Evolutionary conservation across 805 yeast species (phyloP), one percentile per base, ranked within the genome.

Genomic region (Brettanomyces naardenensis): DNA sequence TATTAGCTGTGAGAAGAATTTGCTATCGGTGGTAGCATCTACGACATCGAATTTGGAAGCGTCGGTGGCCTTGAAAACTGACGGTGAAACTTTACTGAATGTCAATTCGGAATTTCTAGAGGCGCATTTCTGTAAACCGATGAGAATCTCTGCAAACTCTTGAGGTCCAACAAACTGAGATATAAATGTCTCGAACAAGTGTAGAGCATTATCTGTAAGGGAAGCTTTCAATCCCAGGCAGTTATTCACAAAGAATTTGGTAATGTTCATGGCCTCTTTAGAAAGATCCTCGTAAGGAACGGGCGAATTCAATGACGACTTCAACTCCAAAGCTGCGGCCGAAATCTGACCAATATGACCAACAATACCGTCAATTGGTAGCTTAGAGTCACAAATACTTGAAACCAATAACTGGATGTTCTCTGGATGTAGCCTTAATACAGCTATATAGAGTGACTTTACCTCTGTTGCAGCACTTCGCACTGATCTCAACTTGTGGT

Each of bases 91-190:
- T 15, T 51, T 46, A n/a, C 68, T 69, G 40, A 86, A 72, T 0
- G 85, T 73, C 28, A 65, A 57, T 51, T 87, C 96, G 0, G 95
- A 80, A 2, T 94, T 75, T 56, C 95, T 73, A 45, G 89, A 64
- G 35, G 81, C 66, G 1, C 89, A 73, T 53, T 82, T 86, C 49
- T 84, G 89, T 35, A 89, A 49, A 15, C 72, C 68, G 2, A 94
- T 86, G 4, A 52, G 6, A 3, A 44, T 18, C 5, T 38, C 37
- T 13, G 29, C 35, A 27, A 48, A 41, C 6, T 50, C 47, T 9
- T 44, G 41, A 0, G 11, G 9, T 4, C 41, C 13, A 14, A 47
- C 35, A 17, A 44, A 32, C 3, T 23, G 25, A 5, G 28, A 22
- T 5, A 54, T 18, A 38, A 40, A 54, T 3, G 14, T 4, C 6